Conservation (phyloP, 2,329 filamentous ascomycete species). For the Orbilia quercus region DNA sequence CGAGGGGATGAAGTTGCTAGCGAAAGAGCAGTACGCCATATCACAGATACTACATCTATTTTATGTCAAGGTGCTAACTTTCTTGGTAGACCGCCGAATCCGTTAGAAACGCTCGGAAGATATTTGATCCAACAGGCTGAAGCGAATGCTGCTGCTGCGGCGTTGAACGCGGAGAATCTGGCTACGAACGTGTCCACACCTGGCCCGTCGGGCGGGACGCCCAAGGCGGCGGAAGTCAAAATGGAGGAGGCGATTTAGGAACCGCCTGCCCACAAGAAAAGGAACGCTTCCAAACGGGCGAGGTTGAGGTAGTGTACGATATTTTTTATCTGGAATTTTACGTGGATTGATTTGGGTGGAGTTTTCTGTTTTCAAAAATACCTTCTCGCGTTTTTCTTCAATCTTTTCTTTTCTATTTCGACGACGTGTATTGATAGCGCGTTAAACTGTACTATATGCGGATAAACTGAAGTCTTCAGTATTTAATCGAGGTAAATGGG, state of each 20-base stretch:
- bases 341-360: background rate
- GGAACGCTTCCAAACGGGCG: background rate
- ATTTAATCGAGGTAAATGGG: no score
- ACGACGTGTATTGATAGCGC: background rate
- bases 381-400: background rate
- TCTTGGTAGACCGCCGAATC: conserved; percentile 41
- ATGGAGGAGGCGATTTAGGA: conserved; percentile 52
- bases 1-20: conserved; percentile 61
- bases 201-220: conserved; percentile 21
- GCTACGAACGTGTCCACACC: conserved; percentile 4
- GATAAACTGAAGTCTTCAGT: no score
- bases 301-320: conserved; percentile 15
- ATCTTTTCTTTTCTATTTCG: background rate
- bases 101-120: conserved; percentile 37
- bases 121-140: conserved; percentile 47
- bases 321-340: conserved; percentile 20
- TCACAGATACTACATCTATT: no score
- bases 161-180: background rate
- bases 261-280: background rate
- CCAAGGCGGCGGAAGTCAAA: conserved; percentile 39
- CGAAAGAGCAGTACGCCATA: conserved; percentile 58
- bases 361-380: background rate
- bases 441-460: background rate
- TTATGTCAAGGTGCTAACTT: no score
- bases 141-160: conserved; percentile 16